These are phyloP conservation scores for Citrullus colocynthis DNA, from an alignment of 306 rosid genomes.

Conservation along the genomic window DNA sequence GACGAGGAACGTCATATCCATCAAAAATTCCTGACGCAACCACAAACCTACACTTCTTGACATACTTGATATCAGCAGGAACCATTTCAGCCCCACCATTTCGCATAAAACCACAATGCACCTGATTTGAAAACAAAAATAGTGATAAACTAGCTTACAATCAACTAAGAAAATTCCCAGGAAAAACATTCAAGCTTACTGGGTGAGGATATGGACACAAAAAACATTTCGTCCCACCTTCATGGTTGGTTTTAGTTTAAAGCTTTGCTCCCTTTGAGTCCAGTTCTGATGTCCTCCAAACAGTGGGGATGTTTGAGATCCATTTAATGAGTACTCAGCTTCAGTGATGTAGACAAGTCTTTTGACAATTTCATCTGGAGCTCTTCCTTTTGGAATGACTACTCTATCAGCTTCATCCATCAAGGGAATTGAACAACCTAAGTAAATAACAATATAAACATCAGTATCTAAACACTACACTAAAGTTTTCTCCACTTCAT, in stretches of 20 bases:
- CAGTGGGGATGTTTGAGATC: slow-evolving; percentile 41
- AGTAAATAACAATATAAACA: slow-evolving; percentile 12
- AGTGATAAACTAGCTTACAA: not conserved
- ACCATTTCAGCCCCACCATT: slow-evolving; percentile 88
- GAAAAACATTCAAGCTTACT: not conserved
- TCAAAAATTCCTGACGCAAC: slow-evolving; percentile 96
- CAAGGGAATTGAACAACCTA: slow-evolving; percentile 82
- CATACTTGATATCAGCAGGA: slow-evolving; percentile 49
- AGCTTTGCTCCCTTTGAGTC: slow-evolving; percentile 70
- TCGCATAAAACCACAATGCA: slow-evolving; percentile 85
- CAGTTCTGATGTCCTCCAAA: slow-evolving; percentile 89
- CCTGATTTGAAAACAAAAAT: slow-evolving; percentile 23
- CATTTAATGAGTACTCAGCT: slow-evolving; percentile 27
- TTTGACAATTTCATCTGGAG: slow-evolving; percentile 48
- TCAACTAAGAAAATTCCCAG: not conserved
- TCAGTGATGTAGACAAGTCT: slow-evolving; percentile 35
- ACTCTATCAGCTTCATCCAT: slow-evolving; percentile 52
- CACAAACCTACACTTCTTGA: slow-evolving; percentile 76
- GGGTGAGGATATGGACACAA: not conserved
- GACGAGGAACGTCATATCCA: slow-evolving; percentile 85
- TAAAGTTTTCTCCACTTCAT: not conserved
- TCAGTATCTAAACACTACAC: not conserved
- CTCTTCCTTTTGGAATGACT: slow-evolving; percentile 56
- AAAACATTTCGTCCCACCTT: slow-evolving; percentile 37
- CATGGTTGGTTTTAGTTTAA: slow-evolving; percentile 61